Percentiles rank a stretch among this genome's conserved stretches.
Evolutionary conservation across 495 filamentous ascomycete species (phyloP).

Genomic region (Penicillium macrosclerotiorum): DNA sequence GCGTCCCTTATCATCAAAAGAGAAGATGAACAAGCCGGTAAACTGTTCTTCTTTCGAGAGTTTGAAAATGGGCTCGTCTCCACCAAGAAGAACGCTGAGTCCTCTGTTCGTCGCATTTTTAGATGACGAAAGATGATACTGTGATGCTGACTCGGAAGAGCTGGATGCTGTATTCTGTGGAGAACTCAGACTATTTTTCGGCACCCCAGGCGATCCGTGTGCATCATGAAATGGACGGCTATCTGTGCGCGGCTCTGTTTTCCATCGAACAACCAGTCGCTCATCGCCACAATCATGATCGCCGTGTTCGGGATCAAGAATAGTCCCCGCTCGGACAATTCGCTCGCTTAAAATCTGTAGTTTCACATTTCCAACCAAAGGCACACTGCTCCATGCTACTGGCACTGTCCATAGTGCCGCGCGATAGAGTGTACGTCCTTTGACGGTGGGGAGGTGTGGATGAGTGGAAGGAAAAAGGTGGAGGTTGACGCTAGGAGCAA

Average conservation of each 20-base stretch:
- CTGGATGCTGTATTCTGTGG: not conserved
- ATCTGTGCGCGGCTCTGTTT: conserved; percentile 54
- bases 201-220: not conserved
- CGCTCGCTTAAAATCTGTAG: conserved; percentile 85
- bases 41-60: conserved; percentile 58
- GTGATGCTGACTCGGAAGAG: not conserved
- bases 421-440: conserved; percentile 83
- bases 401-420: conserved; percentile 94
- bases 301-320: conserved; percentile 28
- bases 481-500: conserved; percentile 85
- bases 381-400: conserved; percentile 90
- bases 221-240: conserved; percentile 23
- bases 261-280: conserved; percentile 85
- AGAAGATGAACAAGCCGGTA: conserved; percentile 84
- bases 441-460: conserved; percentile 88
- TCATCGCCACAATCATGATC: conserved; percentile 55
- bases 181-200: not conserved
- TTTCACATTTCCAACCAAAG: conserved; percentile 82
- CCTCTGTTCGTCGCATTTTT: conserved; percentile 36
- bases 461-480: conserved; percentile 97
- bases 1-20: conserved; percentile 87
- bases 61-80: conserved; percentile 70
- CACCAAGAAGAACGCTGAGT: conserved; percentile 45
- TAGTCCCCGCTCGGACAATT: conserved; percentile 60
- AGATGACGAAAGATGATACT: conserved; percentile 19